phyloP scores from a whole-genome alignment of 2,329 filamentous ascomycete genomes.

The Trichoderma brevicompactum region DNA sequence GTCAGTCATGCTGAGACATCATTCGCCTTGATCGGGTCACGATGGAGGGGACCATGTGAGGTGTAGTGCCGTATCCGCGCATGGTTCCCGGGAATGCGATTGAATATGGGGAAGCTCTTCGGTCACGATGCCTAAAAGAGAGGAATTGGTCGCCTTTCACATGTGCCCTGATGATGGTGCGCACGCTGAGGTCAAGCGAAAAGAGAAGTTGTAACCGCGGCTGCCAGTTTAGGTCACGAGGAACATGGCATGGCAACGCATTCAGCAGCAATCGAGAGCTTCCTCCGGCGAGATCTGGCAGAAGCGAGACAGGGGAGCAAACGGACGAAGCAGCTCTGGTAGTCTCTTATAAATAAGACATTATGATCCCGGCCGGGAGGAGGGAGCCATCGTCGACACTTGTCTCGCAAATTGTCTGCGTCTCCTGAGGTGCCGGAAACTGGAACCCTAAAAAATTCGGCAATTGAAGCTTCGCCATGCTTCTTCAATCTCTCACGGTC shows the following conservation, averaged over 20 bases:
- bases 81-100: neutral
- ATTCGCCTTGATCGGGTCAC: neutral
- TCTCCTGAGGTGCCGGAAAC: too few species aligned
- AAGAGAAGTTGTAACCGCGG: constrained; percentile 1
- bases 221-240: constrained; percentile 5
- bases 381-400: neutral
- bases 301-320: neutral
- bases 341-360: neutral
- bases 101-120: neutral
- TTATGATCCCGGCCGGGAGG: too few species aligned
- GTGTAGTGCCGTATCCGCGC: neutral
- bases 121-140: neutral
- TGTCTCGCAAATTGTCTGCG: neutral
- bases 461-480: neutral
- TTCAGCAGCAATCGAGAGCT: neutral
- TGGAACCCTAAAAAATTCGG: too few species aligned
- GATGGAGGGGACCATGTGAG: neutral
- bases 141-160: constrained; percentile 1
- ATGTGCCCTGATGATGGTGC: neutral
- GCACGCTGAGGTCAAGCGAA: neutral
- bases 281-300: neutral
- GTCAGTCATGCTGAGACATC: neutral
- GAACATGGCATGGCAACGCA: neutral
- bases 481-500: constrained; percentile 1
- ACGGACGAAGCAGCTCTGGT: neutral